phyloP scores from a whole-genome alignment of 306 rosid species.

The Inga oerstediana region DNA sequence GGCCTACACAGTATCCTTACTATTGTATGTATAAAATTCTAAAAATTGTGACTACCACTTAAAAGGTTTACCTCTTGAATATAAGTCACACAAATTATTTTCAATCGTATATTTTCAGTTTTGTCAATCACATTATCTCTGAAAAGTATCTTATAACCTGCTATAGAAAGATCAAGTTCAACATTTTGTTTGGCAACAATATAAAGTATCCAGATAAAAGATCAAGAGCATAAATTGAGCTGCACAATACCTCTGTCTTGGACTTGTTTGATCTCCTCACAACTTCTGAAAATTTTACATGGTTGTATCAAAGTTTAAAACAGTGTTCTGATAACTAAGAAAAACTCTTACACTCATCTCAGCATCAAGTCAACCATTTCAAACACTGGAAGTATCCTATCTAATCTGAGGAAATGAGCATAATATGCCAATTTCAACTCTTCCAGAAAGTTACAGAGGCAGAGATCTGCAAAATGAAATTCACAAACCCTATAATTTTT shows the following conservation, averaged over 20 bases:
- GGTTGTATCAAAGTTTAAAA: background rate
- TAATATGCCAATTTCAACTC: background rate
- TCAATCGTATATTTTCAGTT: background rate
- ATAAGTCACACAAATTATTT: too few species aligned
- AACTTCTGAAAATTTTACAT: background rate
- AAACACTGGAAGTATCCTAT: background rate
- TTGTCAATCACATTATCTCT: background rate
- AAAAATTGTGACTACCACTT: too few species aligned
- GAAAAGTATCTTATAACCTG: background rate
- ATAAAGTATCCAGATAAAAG: background rate
- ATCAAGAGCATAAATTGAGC: background rate
- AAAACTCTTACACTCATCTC: slow-evolving; percentile 10
- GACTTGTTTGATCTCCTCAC: background rate
- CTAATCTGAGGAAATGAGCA: background rate
- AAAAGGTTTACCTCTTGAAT: too few species aligned
- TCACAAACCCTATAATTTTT: slow-evolving; percentile 38
- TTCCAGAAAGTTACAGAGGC: background rate
- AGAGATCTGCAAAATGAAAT: slow-evolving; percentile 27
- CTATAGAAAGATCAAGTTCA: background rate
- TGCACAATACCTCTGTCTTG: background rate
- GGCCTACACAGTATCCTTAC: too few species aligned
- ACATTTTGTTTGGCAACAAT: background rate
- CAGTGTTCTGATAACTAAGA: slow-evolving; percentile 17
- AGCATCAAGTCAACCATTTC: slow-evolving; percentile 22
- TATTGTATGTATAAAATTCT: too few species aligned